Percentiles rank a stretch among this genome's conserved stretches.
Evolutionary conservation across 305 asterid species (phyloP).

Genomic region (Solanum hybrid): DNA sequence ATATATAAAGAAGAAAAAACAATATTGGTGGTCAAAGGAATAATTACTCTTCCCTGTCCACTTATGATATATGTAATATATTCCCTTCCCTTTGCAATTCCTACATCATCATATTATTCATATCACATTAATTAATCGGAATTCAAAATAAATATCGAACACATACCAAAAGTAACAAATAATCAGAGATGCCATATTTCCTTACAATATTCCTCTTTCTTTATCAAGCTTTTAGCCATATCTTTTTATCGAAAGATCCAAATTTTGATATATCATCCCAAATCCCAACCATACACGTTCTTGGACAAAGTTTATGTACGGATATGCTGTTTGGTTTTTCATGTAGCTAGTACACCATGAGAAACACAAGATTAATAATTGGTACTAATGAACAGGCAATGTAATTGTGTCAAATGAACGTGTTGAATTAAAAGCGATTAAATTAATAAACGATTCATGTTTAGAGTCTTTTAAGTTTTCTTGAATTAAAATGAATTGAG

Average conservation of each 20-base stretch:
- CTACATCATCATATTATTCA: neutral
- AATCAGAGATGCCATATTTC: conserved; percentile 16
- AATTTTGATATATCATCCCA: neutral
- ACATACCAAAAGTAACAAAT: neutral
- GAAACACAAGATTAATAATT: neutral
- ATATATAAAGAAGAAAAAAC: neutral
- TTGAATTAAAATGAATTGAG: neutral
- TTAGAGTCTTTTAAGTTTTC: neutral
- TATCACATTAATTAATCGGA: neutral
- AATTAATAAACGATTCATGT: neutral
- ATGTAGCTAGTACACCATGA: neutral
- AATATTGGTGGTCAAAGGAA: conserved; percentile 25
- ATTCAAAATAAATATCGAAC: neutral
- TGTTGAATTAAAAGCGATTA: neutral
- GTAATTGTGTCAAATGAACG: neutral
- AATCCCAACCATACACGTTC: conserved; percentile 3
- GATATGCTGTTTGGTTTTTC: neutral
- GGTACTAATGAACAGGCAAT: neutral
- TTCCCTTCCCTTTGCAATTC: conserved; percentile 9
- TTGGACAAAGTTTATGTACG: neutral
- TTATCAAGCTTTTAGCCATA: conserved; percentile 8
- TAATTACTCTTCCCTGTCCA: conserved; percentile 11
- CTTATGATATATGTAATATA: neutral
- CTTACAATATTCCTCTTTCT: conserved; percentile 5
- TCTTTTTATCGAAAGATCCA: neutral